These are phyloP conservation scores for Neonectria punicea DNA, from an alignment of 2,329 filamentous ascomycete species.

Conservation along the genomic window DNA sequence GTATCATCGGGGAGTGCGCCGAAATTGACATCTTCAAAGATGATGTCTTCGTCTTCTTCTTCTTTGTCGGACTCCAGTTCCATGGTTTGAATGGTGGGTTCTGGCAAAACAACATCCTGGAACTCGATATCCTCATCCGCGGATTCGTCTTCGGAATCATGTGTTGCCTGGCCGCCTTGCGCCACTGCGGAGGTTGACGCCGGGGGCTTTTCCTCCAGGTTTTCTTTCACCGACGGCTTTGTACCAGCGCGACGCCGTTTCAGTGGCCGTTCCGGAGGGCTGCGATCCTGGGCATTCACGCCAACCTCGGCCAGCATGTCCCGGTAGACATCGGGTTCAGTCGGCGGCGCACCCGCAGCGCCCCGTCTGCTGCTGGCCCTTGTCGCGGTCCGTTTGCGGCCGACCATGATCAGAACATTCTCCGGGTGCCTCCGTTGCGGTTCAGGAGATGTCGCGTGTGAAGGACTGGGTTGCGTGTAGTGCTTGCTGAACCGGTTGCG, in stretches of 20 bases:
- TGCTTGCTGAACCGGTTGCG: constrained; percentile 37
- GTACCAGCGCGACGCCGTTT: constrained; percentile 50
- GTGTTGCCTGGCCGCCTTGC: constrained; percentile 22
- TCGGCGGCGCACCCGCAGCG: constrained; percentile 28
- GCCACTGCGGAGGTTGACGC: neutral
- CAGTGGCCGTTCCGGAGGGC: constrained; percentile 51
- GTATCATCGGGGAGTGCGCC: constrained; percentile 41
- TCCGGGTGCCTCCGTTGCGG: neutral
- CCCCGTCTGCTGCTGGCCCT: constrained; percentile 35
- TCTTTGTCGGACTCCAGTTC: constrained; percentile 60
- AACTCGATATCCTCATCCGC: constrained; percentile 60
- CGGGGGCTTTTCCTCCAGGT: neutral
- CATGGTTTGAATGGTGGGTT: constrained; percentile 62
- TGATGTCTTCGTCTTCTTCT: constrained; percentile 54
- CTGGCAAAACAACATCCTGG: constrained; percentile 61
- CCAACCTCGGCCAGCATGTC: constrained; percentile 63
- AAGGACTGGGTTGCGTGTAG: constrained; percentile 28
- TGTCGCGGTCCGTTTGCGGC: constrained; percentile 43
- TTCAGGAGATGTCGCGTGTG: constrained; percentile 14
- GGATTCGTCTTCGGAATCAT: constrained; percentile 45
- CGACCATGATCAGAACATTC: constrained; percentile 44
- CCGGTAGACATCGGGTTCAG: constrained; percentile 55
- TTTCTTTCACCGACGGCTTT: neutral
- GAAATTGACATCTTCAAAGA: constrained; percentile 63
- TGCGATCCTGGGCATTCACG: constrained; percentile 43